These are phyloP conservation scores for button mushroom (Agaricus bisporus) DNA, from an alignment of 768 basidiomycete species.

Conservation along the genomic window DNA sequence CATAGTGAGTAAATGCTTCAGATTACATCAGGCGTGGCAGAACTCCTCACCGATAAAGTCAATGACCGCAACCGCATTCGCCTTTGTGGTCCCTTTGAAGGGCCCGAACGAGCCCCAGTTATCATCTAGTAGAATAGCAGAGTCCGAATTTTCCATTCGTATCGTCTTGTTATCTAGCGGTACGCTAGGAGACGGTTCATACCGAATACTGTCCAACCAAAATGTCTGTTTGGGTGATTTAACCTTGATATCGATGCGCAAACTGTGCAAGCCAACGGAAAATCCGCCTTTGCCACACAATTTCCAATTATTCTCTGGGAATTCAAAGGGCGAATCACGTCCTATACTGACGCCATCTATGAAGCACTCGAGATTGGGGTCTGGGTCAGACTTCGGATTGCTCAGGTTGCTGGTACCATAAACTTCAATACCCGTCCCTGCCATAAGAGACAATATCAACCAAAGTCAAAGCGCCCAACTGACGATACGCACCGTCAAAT, in stretches of 20 bases:
- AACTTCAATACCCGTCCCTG: conserved; percentile 14
- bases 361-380: conserved; percentile 20
- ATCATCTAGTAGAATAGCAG: conserved; percentile 14
- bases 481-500: neutral
- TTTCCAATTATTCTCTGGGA: conserved; percentile 18
- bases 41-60: conserved; percentile 18
- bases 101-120: conserved; percentile 16
- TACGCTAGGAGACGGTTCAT: conserved; percentile 17
- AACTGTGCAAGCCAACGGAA: conserved; percentile 20
- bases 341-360: conserved; percentile 20
- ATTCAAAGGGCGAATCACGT: conserved; percentile 9
- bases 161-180: conserved; percentile 14
- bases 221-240: conserved; percentile 16
- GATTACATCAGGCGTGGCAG: too few relatives aligned
- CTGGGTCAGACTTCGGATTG: conserved; percentile 14
- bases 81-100: conserved; percentile 14
- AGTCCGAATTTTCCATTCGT: conserved; percentile 15
- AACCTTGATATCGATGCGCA: conserved; percentile 13
- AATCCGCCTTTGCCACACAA: conserved; percentile 16
- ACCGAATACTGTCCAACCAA: conserved; percentile 22
- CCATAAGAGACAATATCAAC: neutral
- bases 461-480: neutral
- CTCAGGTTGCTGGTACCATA: conserved; percentile 13
- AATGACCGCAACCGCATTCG: conserved; percentile 12
- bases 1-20: neutral